phyloP scores from a whole-genome alignment of 805 yeast species.

The Candida khao-thaluensis region DNA sequence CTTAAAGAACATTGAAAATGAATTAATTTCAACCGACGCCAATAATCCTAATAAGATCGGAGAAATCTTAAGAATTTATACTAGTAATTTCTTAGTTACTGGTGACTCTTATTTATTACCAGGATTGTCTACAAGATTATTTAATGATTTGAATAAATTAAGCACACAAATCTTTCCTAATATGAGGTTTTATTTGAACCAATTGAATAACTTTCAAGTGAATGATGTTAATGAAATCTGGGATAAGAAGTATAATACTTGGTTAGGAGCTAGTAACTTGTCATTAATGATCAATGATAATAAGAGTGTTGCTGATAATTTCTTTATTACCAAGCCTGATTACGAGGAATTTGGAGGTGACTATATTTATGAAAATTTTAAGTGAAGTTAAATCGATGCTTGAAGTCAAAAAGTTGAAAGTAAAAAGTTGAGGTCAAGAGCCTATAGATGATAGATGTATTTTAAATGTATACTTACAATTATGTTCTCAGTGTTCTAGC shows the following conservation, averaged over 20 bases:
- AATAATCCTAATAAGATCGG: slow-evolving; percentile 30
- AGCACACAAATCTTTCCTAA: slow-evolving; percentile 47
- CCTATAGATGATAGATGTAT: slow-evolving; percentile 7
- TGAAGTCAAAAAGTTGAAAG: background rate
- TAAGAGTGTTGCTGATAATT: slow-evolving; percentile 40
- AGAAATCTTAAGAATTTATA: slow-evolving; percentile 38
- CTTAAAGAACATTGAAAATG: slow-evolving; percentile 35
- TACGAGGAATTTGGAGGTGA: slow-evolving; percentile 63
- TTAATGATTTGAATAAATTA: slow-evolving; percentile 52
- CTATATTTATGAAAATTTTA: slow-evolving; percentile 35
- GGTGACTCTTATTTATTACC: slow-evolving; percentile 59
- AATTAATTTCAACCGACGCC: slow-evolving; percentile 35
- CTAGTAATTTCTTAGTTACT: slow-evolving; percentile 50
- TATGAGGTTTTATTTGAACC: slow-evolving; percentile 22
- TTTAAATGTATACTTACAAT: slow-evolving; percentile 10
- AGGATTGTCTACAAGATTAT: slow-evolving; percentile 55
- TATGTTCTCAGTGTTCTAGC: background rate
- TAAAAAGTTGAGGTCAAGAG: no score
- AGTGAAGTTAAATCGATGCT: slow-evolving; percentile 14
- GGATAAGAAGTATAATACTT: slow-evolving; percentile 59
- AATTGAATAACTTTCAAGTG: slow-evolving; percentile 24
- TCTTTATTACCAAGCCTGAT: slow-evolving; percentile 62
- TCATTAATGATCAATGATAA: slow-evolving; percentile 58
- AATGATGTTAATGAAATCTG: slow-evolving; percentile 35
- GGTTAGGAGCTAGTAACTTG: slow-evolving; percentile 75